A percentile compares a stretch with the other conserved stretches of the same genome.
Evolutionary conservation across 352 stramenopile genomes (phyloP).

Genomic region (Phytophthora boehmeriae): DNA sequence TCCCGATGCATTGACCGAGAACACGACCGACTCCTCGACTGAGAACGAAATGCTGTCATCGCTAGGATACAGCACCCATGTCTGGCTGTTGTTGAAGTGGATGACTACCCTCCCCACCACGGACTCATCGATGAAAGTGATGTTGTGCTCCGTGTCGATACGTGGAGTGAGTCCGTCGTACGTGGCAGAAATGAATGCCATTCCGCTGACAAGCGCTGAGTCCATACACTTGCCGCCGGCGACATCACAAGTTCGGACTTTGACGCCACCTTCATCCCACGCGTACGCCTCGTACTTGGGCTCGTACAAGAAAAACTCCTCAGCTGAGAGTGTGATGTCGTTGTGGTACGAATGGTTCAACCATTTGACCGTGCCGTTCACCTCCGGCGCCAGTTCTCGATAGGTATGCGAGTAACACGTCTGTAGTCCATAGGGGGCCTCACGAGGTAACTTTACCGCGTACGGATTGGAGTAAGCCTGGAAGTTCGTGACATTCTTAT

Average conservation of each 20-base stretch:
- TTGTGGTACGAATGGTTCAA: constrained; percentile 70
- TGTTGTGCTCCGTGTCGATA: constrained; percentile 54
- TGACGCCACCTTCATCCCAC: constrained; percentile 69
- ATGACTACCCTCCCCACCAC: constrained; percentile 60
- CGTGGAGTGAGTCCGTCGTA: constrained; percentile 62
- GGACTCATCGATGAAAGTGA: constrained; percentile 47
- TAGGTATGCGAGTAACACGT: constrained; percentile 70
- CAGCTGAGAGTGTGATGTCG: constrained; percentile 66
- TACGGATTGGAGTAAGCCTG: constrained; percentile 75
- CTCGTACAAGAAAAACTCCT: constrained; percentile 53
- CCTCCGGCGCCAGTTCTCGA: constrained; percentile 41
- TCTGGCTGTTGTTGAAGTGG: constrained; percentile 70
- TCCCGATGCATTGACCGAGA: constrained; percentile 40
- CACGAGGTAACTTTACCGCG: constrained; percentile 54
- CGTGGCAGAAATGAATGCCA: constrained; percentile 72
- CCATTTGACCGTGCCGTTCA: constrained; percentile 59
- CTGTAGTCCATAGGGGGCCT: constrained; percentile 56
- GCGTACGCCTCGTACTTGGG: constrained; percentile 67
- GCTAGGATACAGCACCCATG: constrained; percentile 76
- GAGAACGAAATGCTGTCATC: constrained; percentile 43
- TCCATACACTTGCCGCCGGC: constrained; percentile 52
- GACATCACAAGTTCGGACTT: constrained; percentile 56
- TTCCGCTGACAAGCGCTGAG: constrained; percentile 63
- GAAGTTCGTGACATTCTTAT: constrained; percentile 50
- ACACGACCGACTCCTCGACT: constrained; percentile 38